Evolutionary conservation across 2,329 filamentous ascomycete species (phyloP).

Genomic region (Uncinocarpus reesii): DNA sequence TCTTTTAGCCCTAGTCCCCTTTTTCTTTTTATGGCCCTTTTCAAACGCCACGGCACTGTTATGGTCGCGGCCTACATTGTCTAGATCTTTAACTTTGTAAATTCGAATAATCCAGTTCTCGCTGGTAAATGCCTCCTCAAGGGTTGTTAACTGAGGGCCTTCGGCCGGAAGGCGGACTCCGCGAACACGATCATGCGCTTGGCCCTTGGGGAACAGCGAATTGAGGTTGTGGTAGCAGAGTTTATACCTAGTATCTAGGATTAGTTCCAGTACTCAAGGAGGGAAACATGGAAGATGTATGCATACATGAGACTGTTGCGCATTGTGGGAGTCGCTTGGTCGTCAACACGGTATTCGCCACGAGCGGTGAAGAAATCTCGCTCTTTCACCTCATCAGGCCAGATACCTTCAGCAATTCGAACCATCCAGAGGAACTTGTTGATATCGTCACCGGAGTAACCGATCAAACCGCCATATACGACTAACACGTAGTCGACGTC

Average conservation of each 20-base stretch:
- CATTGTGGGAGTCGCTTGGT: constrained; percentile 90
- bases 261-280: constrained; percentile 4
- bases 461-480: constrained; percentile 88
- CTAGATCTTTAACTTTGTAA: constrained; percentile 98
- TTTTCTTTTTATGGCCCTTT: constrained; percentile 45
- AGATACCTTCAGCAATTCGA: constrained; percentile 95
- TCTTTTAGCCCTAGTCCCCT: constrained; percentile 29
- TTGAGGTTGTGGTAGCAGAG: constrained; percentile 99
- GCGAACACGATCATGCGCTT: constrained; percentile 84
- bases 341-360: constrained; percentile 91
- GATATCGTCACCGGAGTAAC: constrained; percentile 97
- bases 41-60: constrained; percentile 48
- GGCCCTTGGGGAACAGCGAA: constrained; percentile 78
- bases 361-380: constrained; percentile 87
- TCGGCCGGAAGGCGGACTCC: constrained; percentile 68
- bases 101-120: constrained; percentile 99
- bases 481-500: constrained; percentile 98
- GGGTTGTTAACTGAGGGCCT: constrained; percentile 71
- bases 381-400: constrained; percentile 98
- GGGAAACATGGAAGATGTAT: neutral
- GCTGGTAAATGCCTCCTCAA: constrained; percentile 96
- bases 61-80: constrained; percentile 90
- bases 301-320: constrained; percentile 97
- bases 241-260: constrained; percentile 68
- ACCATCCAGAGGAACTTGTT: constrained; percentile 99